These are phyloP conservation scores for Starmerella vitae DNA, from an alignment of 805 yeast species.

Conservation along the genomic window DNA sequence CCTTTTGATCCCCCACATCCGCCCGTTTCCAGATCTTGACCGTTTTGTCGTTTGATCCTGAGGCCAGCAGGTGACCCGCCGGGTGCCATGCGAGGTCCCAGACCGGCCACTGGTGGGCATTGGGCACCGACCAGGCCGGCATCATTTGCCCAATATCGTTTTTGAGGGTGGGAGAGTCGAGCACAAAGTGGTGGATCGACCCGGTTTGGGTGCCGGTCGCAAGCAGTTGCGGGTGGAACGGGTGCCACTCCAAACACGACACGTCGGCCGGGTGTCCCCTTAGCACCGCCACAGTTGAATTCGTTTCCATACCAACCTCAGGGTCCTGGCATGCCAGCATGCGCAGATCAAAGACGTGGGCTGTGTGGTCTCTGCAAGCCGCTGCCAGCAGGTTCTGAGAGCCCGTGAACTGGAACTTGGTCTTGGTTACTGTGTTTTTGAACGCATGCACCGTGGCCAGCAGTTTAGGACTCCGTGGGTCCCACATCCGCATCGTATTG, in stretches of 20 bases:
- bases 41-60: constrained; percentile 89
- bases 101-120: constrained; percentile 88
- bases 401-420: constrained; percentile 75
- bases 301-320: neutral
- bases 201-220: constrained; percentile 89
- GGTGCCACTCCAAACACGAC: constrained; percentile 85
- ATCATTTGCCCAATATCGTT: constrained; percentile 23
- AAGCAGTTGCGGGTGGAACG: constrained; percentile 62
- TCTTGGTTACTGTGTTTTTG: constrained; percentile 83
- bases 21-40: constrained; percentile 92
- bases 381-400: constrained; percentile 63
- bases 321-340: constrained; percentile 1
- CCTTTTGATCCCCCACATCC: constrained; percentile 75
- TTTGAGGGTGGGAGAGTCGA: constrained; percentile 33
- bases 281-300: constrained; percentile 30
- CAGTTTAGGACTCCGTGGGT: constrained; percentile 62
- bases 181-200: constrained; percentile 57
- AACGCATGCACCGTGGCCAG: constrained; percentile 77
- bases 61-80: constrained; percentile 74
- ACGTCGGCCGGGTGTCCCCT: constrained; percentile 75
- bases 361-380: constrained; percentile 76
- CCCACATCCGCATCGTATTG: constrained; percentile 88
- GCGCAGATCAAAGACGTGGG: constrained; percentile 75
- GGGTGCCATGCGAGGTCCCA: constrained; percentile 89
- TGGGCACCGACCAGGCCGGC: constrained; percentile 45